phyloP scores from a whole-genome alignment of 371 early-diverging fungal species.

The Haplosporangium sp. region DNA sequence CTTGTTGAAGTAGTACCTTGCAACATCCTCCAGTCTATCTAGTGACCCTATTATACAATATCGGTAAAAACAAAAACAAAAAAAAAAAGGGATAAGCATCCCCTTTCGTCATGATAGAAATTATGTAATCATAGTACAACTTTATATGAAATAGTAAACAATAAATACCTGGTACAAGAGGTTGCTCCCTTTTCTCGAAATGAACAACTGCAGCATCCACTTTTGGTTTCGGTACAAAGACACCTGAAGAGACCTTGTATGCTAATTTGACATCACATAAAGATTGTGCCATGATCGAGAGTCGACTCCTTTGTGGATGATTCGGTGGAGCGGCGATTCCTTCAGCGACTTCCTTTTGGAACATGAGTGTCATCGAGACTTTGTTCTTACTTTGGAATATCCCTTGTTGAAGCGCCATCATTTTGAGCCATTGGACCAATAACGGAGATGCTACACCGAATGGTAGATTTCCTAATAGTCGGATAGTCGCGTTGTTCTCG shows the following conservation, averaged over 20 bases:
- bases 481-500: conserved; percentile 36
- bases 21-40: conserved; percentile 68
- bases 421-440: conserved; percentile 80
- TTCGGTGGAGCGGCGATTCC: conserved; percentile 71
- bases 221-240: conserved; percentile 83
- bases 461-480: conserved; percentile 85
- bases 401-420: conserved; percentile 65
- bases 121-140: too few species aligned
- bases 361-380: conserved; percentile 86
- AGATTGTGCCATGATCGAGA: conserved; percentile 82
- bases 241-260: conserved; percentile 70
- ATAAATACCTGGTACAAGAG: conserved; percentile 52
- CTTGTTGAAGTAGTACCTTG: conserved; percentile 77
- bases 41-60: conserved; percentile 52
- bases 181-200: conserved; percentile 63
- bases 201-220: conserved; percentile 84
- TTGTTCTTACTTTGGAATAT: conserved; percentile 64
- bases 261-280: conserved; percentile 74
- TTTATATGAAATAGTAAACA: too few species aligned
- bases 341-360: conserved; percentile 87
- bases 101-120: neutral
- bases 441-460: conserved; percentile 84
- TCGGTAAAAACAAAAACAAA: neutral
- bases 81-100: neutral
- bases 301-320: conserved; percentile 70